phyloP scores from a whole-genome alignment of 225 moss, liverwort and hornwort species.

The Pleurozium schreberi region DNA sequence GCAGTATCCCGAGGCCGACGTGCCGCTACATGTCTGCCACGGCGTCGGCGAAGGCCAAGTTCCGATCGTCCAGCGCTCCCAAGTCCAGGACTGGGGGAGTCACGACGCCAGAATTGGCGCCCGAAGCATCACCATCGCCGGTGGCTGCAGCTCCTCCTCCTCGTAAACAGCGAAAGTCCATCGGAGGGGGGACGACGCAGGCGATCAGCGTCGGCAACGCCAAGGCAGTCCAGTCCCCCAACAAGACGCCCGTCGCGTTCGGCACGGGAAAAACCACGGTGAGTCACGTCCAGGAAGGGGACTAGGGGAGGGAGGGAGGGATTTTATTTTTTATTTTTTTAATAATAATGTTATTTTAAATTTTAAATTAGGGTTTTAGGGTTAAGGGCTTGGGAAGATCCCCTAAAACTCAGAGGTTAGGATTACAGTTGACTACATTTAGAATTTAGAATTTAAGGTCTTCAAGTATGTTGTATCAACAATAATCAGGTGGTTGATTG shows the following conservation, averaged over 20 bases:
- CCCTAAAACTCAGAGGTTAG: no score
- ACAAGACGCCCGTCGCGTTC: neutral
- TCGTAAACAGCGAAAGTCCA: constrained; percentile 14
- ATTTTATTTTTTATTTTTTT: no score
- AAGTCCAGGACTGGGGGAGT: constrained; percentile 15
- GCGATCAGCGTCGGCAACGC: neutral
- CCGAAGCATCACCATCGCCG: constrained; percentile 8
- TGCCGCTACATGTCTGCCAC: constrained; percentile 84
- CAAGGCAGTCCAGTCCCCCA: constrained; percentile 1
- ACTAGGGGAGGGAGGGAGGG: no score
- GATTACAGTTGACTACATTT: neutral
- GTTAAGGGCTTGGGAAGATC: no score
- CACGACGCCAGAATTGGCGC: constrained; percentile 5
- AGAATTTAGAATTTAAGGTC: neutral
- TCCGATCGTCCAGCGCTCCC: constrained; percentile 51
- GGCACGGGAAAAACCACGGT: neutral
- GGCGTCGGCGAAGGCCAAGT: constrained; percentile 75
- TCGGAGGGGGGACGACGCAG: neutral
- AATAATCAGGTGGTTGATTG: rapidly evolving
- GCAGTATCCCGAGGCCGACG: neutral
- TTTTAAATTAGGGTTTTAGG: no score
- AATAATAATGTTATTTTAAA: no score
- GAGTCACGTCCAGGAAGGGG: neutral
- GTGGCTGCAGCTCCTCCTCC: neutral
- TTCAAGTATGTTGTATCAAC: neutral